Evolutionary conservation across 2,329 filamentous ascomycete species (phyloP).

Genomic region (Dactylellina drechsleri): DNA sequence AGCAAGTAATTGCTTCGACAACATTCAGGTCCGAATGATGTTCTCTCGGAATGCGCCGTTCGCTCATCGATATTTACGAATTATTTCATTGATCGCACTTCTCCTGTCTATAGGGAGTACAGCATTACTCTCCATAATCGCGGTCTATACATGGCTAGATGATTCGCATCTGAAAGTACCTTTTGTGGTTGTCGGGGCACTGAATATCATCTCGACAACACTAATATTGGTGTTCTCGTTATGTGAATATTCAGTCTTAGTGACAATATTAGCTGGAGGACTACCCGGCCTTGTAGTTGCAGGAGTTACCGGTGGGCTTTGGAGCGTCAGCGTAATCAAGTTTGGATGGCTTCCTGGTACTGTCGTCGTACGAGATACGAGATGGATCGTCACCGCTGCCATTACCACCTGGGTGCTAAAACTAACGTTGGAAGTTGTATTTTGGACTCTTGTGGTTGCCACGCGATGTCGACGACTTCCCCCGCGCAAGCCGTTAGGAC

Average conservation of each 20-base stretch:
- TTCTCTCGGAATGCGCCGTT: slow-evolving; percentile 49
- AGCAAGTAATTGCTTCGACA: slow-evolving; percentile 26
- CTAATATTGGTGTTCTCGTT: slow-evolving; percentile 47
- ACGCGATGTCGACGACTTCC: slow-evolving; percentile 31
- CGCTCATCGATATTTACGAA: slow-evolving; percentile 47
- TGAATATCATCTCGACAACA: slow-evolving; percentile 46
- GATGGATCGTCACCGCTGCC: slow-evolving; percentile 47
- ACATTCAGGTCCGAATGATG: slow-evolving; percentile 44
- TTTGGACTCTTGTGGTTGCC: slow-evolving; percentile 46
- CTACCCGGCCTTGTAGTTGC: slow-evolving; percentile 34
- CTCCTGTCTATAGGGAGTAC: slow-evolving; percentile 41
- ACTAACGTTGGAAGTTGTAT: slow-evolving; percentile 41
- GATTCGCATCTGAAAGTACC: slow-evolving; percentile 41
- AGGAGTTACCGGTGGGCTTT: slow-evolving; percentile 34
- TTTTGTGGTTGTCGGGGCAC: slow-evolving; percentile 35
- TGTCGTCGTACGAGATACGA: slow-evolving; percentile 39
- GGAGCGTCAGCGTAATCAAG: slow-evolving; percentile 44
- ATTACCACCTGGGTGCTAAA: slow-evolving; percentile 47
- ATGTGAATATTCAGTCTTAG: slow-evolving; percentile 41
- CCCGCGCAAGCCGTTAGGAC: slow-evolving; percentile 12
- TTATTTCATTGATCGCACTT: slow-evolving; percentile 35
- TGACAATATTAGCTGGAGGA: slow-evolving; percentile 32
- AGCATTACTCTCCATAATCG: slow-evolving; percentile 45
- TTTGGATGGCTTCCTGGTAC: slow-evolving; percentile 44
- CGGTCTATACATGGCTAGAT: slow-evolving; percentile 43